Conservation (phyloP, 768 basidiomycete genomes). For the Auriculariales sp. region DNA sequence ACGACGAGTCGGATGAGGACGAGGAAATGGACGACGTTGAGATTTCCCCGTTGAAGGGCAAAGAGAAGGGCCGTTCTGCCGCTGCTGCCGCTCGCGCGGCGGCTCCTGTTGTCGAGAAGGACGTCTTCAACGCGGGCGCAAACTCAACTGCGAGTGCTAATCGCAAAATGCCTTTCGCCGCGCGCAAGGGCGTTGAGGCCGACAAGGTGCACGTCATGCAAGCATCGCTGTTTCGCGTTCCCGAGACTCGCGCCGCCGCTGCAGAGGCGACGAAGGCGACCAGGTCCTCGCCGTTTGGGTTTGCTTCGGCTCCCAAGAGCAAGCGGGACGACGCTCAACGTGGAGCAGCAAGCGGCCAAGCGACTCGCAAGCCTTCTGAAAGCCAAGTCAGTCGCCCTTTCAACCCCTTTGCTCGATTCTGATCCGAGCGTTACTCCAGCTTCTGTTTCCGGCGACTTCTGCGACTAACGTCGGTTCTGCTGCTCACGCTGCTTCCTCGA, state of each 20-base stretch:
- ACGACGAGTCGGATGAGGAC: constrained; percentile 11
- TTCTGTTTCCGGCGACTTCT: no score
- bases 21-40: not conserved
- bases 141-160: constrained; percentile 31
- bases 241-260: constrained; percentile 26
- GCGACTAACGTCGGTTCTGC: constrained; percentile 48
- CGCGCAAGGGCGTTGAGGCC: constrained; percentile 62
- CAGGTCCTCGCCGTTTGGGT: constrained; percentile 5
- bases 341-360: constrained; percentile 26
- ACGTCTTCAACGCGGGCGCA: not conserved
- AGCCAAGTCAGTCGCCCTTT: not conserved
- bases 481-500: constrained; percentile 68
- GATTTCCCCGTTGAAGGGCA: not conserved
- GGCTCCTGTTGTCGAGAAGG: constrained; percentile 4
- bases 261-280: constrained; percentile 5
- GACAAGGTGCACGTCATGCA: constrained; percentile 93
- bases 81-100: not conserved
- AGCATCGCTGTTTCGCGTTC: constrained; percentile 65
- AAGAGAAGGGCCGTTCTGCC: not conserved
- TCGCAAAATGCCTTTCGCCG: constrained; percentile 44
- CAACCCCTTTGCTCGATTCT: no score
- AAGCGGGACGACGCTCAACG: constrained; percentile 30
- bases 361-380: constrained; percentile 14
- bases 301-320: constrained; percentile 7
- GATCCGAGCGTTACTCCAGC: no score